Conservation (phyloP, 108 stramenopile species). For the Nitzschia sp. region DNA sequence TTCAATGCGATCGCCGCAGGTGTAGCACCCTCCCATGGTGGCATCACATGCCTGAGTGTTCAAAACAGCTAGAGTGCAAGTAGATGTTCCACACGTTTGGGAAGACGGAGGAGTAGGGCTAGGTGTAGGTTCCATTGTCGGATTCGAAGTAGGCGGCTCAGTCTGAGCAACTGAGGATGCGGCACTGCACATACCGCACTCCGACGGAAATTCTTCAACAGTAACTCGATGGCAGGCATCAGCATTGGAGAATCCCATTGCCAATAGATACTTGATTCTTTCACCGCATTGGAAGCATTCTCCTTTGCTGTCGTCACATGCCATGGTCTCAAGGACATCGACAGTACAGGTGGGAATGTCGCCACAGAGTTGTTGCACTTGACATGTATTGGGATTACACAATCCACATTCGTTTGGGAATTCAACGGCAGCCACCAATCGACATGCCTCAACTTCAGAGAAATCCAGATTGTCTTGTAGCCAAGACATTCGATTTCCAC, state of each 20-base stretch:
- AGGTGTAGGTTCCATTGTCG: too few relatives aligned
- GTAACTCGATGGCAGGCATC: background rate
- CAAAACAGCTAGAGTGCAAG: constrained; percentile 6
- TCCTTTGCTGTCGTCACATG: background rate
- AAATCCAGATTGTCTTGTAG: constrained; percentile 44
- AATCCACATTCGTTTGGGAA: constrained; percentile 17
- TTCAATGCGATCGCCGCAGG: too few relatives aligned
- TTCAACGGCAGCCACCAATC: constrained; percentile 2
- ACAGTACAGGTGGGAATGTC: background rate
- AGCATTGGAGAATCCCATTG: too few relatives aligned
- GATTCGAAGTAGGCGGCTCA: too few relatives aligned
- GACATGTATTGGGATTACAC: constrained; percentile 14
- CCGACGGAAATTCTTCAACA: background rate
- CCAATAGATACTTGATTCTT: constrained; percentile 1
- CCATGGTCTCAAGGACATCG: background rate
- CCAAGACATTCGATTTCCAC: constrained; percentile 63
- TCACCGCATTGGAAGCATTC: constrained; percentile 4
- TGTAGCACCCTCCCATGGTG: background rate
- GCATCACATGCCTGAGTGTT: background rate
- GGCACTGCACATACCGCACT: background rate
- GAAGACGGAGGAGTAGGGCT: background rate
- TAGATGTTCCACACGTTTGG: background rate
- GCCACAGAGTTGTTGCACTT: constrained; percentile 1
- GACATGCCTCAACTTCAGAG: constrained; percentile 32
- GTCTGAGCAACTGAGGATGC: too few relatives aligned